Evolutionary conservation across 192 early-diverging fungal genomes (phyloP), one percentile per base, ranked within the genome.

Genomic region (Coemansia sp.): DNA sequence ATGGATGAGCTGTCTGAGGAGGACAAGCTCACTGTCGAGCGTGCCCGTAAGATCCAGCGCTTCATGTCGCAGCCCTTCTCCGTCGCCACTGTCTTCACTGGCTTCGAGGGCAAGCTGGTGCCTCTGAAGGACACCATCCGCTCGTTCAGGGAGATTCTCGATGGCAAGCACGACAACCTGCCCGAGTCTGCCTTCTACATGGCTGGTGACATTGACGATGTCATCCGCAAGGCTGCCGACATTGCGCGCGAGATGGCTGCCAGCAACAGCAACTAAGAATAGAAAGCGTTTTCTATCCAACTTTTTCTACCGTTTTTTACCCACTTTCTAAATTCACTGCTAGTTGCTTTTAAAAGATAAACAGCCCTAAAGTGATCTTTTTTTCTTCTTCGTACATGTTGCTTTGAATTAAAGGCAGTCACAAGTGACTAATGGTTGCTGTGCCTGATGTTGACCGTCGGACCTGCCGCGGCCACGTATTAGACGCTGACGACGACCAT

Each of bases 1-100:
- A 98, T 98, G 94, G 95, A 98, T 84, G 95, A 98, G 89, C 85
- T 98, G 85, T 98, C 95, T 41, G 95, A 98, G 80, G 94, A 98
- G 80, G 96, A 98, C 87, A 98, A 98, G 93, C 87, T 94, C 65
- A 94, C 92, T 70, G 96, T 98, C 85, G 94, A 96, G 89, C 94
- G 96, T 88, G 96, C 96, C 63, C 94, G 96, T 93, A 98, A 98
- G 91, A 96, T 98, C 85, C 95, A 96, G 90, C 89, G 92, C 84
- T 98, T 98, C 91, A 95, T 98, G 95, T 93, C 91, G 74, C 96
- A 98, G 89, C 96, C 96, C 51, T 98, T 98, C 90, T 90, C 91
- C 58, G 94, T 95, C 64, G 96, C 96, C 83, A 90, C 95, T 68
- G 91, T 97, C 67, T 97, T 97, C 89, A 97, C 94, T 86, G 95